Evolutionary conservation across 192 early-diverging fungal species (phyloP).

Genomic region (Podila epigama): DNA sequence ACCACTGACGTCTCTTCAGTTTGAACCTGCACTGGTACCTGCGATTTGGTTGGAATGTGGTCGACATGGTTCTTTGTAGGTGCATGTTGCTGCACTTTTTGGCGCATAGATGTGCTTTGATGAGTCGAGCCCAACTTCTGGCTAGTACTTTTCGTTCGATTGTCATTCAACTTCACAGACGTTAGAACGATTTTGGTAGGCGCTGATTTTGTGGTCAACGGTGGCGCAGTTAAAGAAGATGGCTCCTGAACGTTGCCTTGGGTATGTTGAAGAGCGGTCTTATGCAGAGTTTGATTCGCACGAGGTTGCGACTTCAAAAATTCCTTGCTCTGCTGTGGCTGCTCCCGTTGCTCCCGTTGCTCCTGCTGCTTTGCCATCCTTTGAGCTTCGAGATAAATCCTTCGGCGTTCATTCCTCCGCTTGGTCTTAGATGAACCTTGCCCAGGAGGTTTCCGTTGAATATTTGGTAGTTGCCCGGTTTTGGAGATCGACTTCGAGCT

Average conservation of each 20-base stretch:
- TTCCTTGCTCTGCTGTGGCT: background rate
- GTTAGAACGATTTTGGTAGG: constrained; percentile 38
- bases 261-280: background rate
- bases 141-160: background rate
- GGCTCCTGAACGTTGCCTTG: background rate
- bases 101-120: background rate
- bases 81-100: background rate
- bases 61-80: background rate
- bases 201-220: background rate
- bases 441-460: background rate
- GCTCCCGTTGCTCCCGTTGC: background rate
- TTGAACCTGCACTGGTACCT: too few species aligned
- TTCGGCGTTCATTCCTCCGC: background rate
- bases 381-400: background rate
- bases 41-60: background rate
- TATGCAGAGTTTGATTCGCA: constrained; percentile 5
- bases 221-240: background rate
- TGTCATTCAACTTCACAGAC: constrained; percentile 16
- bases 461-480: background rate
- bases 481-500: background rate
- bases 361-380: background rate
- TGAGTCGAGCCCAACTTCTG: background rate
- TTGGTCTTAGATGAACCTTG: background rate
- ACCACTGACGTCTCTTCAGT: background rate
- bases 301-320: too few species aligned